phyloP scores from a whole-genome alignment of 306 rosid genomes.

The Gleditsia sinensis region DNA sequence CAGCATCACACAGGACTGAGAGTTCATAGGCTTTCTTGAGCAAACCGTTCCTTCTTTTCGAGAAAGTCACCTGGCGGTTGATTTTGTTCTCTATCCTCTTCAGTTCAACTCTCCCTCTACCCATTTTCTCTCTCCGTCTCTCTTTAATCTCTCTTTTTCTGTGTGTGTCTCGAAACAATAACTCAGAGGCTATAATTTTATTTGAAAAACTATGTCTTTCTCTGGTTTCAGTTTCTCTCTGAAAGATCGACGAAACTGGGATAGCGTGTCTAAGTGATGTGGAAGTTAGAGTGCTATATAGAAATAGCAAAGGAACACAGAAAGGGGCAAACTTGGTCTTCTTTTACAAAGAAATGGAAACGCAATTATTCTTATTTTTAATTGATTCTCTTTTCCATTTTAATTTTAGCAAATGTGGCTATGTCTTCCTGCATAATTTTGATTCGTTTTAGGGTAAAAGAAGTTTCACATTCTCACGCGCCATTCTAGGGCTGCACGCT shows the following conservation, averaged over 20 bases:
- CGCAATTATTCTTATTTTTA: slow-evolving; percentile 35
- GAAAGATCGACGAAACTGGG: too few species aligned
- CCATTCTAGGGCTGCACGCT: too few species aligned
- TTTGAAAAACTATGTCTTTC: too few species aligned
- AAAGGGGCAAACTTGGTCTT: slow-evolving; percentile 42
- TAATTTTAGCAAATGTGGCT: slow-evolving; percentile 32
- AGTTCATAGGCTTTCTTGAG: slow-evolving; percentile 60
- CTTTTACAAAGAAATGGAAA: slow-evolving; percentile 61
- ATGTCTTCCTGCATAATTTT: neutral
- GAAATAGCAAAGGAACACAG: slow-evolving; percentile 40
- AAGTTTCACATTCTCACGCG: too few species aligned
- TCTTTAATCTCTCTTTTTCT: too few species aligned
- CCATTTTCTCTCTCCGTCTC: slow-evolving; percentile 55
- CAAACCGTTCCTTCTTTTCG: slow-evolving; percentile 58
- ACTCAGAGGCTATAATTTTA: too few species aligned
- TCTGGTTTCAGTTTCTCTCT: too few species aligned
- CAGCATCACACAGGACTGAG: slow-evolving; percentile 58
- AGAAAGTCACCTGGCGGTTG: slow-evolving; percentile 59
- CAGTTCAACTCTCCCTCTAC: slow-evolving; percentile 85
- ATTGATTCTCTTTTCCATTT: slow-evolving; percentile 46
- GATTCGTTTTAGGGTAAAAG: too few species aligned
- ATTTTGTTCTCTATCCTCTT: slow-evolving; percentile 84
- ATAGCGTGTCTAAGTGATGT: too few species aligned
- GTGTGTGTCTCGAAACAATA: too few species aligned
- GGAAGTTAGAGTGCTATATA: slow-evolving; percentile 51